Evolutionary conservation across 202 grass and related monocot genomes (phyloP), one percentile per base, ranked within the genome.

Genomic region (Carex sylvatica): DNA sequence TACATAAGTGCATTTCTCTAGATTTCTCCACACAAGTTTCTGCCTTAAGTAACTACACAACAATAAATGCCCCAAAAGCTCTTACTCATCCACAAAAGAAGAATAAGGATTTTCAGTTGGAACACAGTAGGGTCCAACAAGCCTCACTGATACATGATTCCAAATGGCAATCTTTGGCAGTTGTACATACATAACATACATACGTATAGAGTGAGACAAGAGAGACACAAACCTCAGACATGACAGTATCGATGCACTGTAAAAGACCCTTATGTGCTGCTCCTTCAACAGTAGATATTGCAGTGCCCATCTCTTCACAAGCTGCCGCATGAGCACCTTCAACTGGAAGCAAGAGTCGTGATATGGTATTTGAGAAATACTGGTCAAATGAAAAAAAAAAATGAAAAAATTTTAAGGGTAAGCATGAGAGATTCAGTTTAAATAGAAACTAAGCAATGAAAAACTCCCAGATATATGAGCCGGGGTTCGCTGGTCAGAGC

Each of bases 281-380:
- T 87, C 91, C 86, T 90, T 98, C 96, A 15, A 95, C 91, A 80
- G 85, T 90, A 26, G 96, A 98, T 23, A 95, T 92, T 75, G 96
- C 92, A 11, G 96, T 89, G 55, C 89, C 89, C 96, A 98, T 95
- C 83, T 98, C 96, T 92, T 98, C 96, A 85, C 91, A 93, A 82
- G 92, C 91, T 67, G 89, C 87, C 31, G 89, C 82, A 87, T 95
- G 92, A 83, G 86, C 92, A 86, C 91, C 94, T 88, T 95, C 93
- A 3, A 93, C 96, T 83, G 92, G 96, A 73, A 94, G 86, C 65
- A 98, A 69, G 12, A 95, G 92, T 61, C 91, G 89, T 82, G 96
- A 98, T 79, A 98, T 98, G 35, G 92, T 92, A 89, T 98, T 98
- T 72, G 96, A 92, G 80, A 98, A 98, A 74, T 89, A 98, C 96